Percentiles rank a stretch among this genome's conserved stretches.
These are phyloP conservation scores for Botryobasidium botryosum DNA, from an alignment of 768 basidiomycete species.

Conservation along the genomic window DNA sequence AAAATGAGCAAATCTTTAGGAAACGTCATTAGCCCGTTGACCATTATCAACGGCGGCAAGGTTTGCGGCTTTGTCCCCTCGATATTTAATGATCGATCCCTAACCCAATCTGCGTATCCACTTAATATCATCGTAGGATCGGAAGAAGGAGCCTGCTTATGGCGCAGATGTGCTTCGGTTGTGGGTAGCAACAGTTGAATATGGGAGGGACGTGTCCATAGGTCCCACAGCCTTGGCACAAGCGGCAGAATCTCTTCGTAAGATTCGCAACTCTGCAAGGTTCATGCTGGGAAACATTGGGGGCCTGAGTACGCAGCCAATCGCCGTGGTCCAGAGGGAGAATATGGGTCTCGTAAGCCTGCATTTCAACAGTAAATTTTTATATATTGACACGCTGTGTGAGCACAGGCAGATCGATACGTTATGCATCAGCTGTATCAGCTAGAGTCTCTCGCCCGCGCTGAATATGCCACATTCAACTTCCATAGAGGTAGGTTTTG, in stretches of 20 bases:
- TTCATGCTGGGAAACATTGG: constrained; percentile 75
- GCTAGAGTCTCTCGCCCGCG: constrained; percentile 48
- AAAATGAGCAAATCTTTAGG: constrained; percentile 98
- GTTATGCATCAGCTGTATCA: constrained; percentile 69
- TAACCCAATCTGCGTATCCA: constrained; percentile 5
- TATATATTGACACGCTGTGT: constrained; percentile 1
- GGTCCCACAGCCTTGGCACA: constrained; percentile 63
- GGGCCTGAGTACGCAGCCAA: constrained; percentile 21
- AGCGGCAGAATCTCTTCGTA: constrained; percentile 57
- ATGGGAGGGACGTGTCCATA: constrained; percentile 74
- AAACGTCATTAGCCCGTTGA: constrained; percentile 75
- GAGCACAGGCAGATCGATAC: constrained; percentile 57
- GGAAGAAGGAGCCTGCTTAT: constrained; percentile 57
- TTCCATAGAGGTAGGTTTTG: constrained; percentile 57
- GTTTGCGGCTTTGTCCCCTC: constrained; percentile 25
- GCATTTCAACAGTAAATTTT: neutral
- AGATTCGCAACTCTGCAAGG: constrained; percentile 69
- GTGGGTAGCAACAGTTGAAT: constrained; percentile 87
- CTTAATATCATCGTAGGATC: constrained; percentile 27
- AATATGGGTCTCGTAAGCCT: constrained; percentile 48
- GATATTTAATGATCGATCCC: neutral
- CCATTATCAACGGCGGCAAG: constrained; percentile 58
- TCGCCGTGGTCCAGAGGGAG: constrained; percentile 16
- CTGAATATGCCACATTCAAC: constrained; percentile 54
- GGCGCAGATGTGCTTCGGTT: constrained; percentile 76